Conservation (phyloP, 768 basidiomycete genomes). For the Mycena galopus region DNA sequence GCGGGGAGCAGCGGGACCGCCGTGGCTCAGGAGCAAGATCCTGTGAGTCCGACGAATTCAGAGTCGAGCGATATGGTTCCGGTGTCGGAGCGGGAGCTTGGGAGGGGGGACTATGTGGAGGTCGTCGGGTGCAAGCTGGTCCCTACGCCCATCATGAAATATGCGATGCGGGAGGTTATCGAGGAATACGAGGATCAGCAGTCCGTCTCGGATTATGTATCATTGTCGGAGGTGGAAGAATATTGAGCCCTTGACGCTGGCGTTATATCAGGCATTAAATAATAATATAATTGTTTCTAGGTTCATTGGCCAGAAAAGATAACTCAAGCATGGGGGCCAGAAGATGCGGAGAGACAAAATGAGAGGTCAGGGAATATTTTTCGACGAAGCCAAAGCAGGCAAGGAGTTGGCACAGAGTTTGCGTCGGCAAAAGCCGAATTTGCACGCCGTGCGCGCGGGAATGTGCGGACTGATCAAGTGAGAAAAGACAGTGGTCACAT, state of each 20-base stretch:
- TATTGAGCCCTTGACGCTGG: slow-evolving; percentile 8
- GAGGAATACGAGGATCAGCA: slow-evolving; percentile 85
- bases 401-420: too few species aligned
- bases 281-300: neutral
- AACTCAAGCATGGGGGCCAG: too few species aligned
- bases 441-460: too few species aligned
- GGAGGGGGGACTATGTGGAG: slow-evolving; percentile 66
- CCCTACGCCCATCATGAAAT: slow-evolving; percentile 86
- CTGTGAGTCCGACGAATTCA: slow-evolving; percentile 35
- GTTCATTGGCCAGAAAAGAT: too few species aligned
- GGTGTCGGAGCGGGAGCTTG: slow-evolving; percentile 57
- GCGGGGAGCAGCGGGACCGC: slow-evolving; percentile 56
- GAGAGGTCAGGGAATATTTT: too few species aligned
- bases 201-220: slow-evolving; percentile 84
- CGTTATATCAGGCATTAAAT: neutral
- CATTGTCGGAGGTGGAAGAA: slow-evolving; percentile 64
- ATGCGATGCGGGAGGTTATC: slow-evolving; percentile 87
- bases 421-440: too few species aligned
- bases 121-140: slow-evolving; percentile 83
- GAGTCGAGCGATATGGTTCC: slow-evolving; percentile 44
- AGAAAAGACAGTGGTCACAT: too few species aligned
- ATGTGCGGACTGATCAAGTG: too few species aligned
- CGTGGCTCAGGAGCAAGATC: slow-evolving; percentile 46
- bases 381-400: too few species aligned
- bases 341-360: too few species aligned